Base-by-base conservation (phyloP, 106 monocot species). In the Allium cepa region DNA sequence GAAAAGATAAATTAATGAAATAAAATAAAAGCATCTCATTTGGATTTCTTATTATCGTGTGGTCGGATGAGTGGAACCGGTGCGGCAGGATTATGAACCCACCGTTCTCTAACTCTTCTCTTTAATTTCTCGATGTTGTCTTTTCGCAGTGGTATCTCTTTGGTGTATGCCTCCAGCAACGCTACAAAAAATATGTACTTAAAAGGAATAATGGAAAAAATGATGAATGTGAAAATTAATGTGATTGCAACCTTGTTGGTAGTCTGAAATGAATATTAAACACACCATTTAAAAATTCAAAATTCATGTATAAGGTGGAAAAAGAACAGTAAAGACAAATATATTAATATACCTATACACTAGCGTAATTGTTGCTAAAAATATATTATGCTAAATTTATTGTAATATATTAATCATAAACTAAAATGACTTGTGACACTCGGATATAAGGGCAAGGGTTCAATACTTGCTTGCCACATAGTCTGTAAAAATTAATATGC, bases 31-130 rank as follows among this genome's bases (percentile, higher is more conserved):
- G 26, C 26, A 8, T 12, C 36, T 74, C 67, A 82, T 72, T 69
- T 85, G 48, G 60, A 80, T 70, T 84, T 88, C 71, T 75, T 90
- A 59, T 15, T 64, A 6, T 86, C 86, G 46, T 78, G 74, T 15
- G 62, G 68, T 49, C 48, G 74, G 47, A 83, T 57, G 8, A 97
- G 72, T 75, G 81, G 81, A 46, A 97, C 92, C 26, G 97, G 92
- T 56, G 97, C 97, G 0, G 92, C 92, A 6, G 97, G 97, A 64
- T 92, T 80, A 8, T 89, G 89, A n/a, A 82, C 56, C 97, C 97
- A 99, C 93, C 97, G 90, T 60, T 99, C 97, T 64, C 75, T 90
- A 48, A 93, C 22, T 61, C 97, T 69, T 56, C 90, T 70, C 7
- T 78, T 63, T 12, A 89, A 18, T 66, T 81, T 92, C 71, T 81